Evolutionary conservation across 2,329 filamentous ascomycete species (phyloP).

Genomic region (Stagonosporopsis rhizophila): DNA sequence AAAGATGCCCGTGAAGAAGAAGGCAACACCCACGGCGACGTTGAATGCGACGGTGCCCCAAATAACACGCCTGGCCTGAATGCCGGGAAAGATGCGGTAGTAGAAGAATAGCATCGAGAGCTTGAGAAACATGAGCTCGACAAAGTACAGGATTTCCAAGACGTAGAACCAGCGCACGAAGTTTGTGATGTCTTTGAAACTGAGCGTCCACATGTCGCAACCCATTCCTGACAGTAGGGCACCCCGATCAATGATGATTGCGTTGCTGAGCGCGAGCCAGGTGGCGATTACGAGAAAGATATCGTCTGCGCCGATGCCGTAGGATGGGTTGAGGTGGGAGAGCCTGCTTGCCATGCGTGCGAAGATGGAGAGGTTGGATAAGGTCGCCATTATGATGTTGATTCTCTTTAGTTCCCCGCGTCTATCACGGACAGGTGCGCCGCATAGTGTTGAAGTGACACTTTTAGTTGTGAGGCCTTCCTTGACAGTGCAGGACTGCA

Average conservation of each 20-base stretch:
- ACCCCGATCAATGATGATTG: slow-evolving; percentile 17
- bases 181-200: slow-evolving; percentile 48
- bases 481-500: slow-evolving; percentile 12
- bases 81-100: slow-evolving; percentile 36
- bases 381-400: neutral
- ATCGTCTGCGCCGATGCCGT: neutral
- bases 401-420: neutral
- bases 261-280: neutral
- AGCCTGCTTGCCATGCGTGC: neutral
- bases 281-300: neutral
- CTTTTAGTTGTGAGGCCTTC: slow-evolving; percentile 3
- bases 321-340: neutral
- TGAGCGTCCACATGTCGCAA: slow-evolving; percentile 59
- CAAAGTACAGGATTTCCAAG: slow-evolving; percentile 40
- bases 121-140: slow-evolving; percentile 30
- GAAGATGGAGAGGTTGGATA: neutral
- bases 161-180: slow-evolving; percentile 47
- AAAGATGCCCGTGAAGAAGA: slow-evolving; percentile 25
- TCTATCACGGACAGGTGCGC: neutral
- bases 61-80: slow-evolving; percentile 2
- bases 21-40: slow-evolving; percentile 16
- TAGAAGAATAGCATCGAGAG: slow-evolving; percentile 37
- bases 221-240: slow-evolving; percentile 50
- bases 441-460: neutral
- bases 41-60: neutral